These are phyloP conservation scores for Arthrobotrys musiformis DNA, from an alignment of 2,329 filamentous ascomycete species.

Conservation along the genomic window DNA sequence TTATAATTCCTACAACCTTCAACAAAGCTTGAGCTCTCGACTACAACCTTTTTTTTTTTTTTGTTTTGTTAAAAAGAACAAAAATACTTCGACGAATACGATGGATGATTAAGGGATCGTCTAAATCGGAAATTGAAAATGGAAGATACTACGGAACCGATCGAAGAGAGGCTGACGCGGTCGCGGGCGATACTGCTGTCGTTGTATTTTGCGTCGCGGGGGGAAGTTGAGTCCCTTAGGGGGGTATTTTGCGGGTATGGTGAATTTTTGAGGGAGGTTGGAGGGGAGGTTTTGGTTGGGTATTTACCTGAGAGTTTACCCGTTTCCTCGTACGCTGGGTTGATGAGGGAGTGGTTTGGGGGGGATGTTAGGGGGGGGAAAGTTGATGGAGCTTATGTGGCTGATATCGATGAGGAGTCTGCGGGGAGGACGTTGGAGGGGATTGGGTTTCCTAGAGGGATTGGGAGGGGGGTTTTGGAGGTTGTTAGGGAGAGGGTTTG, in stretches of 20 bases:
- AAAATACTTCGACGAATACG: too few relatives aligned
- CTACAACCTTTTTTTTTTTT: too few relatives aligned
- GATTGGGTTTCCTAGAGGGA: conserved; percentile 32
- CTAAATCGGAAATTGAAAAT: too few relatives aligned
- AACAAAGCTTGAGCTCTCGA: too few relatives aligned
- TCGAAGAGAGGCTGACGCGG: too few relatives aligned
- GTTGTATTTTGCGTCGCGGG: conserved; percentile 74
- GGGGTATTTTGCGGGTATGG: too few relatives aligned
- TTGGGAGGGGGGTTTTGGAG: background rate
- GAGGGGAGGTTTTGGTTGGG: conserved; percentile 78
- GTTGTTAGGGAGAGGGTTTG: conserved; percentile 54
- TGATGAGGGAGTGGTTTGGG: conserved; percentile 48
- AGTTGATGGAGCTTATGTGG: conserved; percentile 46
- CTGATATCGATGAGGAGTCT: conserved; percentile 51
- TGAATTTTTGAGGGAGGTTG: too few relatives aligned
- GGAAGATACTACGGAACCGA: too few relatives aligned
- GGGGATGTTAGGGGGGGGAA: background rate
- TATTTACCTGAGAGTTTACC: conserved; percentile 75
- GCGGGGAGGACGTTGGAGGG: conserved; percentile 52
- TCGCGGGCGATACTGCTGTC: too few relatives aligned
- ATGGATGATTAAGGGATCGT: too few relatives aligned
- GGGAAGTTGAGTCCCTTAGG: conserved; percentile 72
- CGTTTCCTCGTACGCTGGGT: conserved; percentile 50
- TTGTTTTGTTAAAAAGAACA: too few relatives aligned
- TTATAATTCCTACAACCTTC: too few relatives aligned